These are phyloP conservation scores for Magnaporthiopsis incrustans DNA, from an alignment of 2,329 filamentous ascomycete genomes.

Conservation along the genomic window DNA sequence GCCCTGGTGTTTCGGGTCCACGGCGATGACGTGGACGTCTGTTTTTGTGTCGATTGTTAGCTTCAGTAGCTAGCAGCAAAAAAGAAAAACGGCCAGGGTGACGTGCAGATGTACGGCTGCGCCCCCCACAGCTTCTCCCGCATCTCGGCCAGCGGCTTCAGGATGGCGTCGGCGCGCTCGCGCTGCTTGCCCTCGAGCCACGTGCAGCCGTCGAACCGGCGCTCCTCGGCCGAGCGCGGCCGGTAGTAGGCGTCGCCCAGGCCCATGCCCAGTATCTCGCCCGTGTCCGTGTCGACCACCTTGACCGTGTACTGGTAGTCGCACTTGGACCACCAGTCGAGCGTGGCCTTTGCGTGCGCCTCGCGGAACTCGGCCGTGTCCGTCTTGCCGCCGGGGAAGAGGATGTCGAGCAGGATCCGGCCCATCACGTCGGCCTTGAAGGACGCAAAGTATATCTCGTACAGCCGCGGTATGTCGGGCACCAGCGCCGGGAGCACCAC, in stretches of 20 bases:
- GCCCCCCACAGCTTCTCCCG: constrained; percentile 32
- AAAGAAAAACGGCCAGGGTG: no score
- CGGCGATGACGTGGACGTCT: constrained; percentile 35
- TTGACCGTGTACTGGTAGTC: constrained; percentile 38
- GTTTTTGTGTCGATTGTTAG: background rate
- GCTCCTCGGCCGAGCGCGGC: constrained; percentile 30
- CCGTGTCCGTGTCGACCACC: constrained; percentile 33
- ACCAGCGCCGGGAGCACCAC: constrained; percentile 36
- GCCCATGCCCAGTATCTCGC: constrained; percentile 37
- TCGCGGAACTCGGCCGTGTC: constrained; percentile 31
- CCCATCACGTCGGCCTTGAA: constrained; percentile 31
- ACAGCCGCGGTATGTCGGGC: constrained; percentile 36
- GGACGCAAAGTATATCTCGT: constrained; percentile 38
- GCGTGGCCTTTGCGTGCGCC: constrained; percentile 31
- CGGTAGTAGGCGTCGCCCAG: constrained; percentile 34
- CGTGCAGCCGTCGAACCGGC: constrained; percentile 33
- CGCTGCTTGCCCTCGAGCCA: constrained; percentile 37
- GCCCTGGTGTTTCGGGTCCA: constrained; percentile 34
- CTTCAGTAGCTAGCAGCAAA: no score
- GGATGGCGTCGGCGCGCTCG: constrained; percentile 33
- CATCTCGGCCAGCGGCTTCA: constrained; percentile 32
- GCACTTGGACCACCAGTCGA: constrained; percentile 29
- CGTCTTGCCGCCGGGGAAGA: constrained; percentile 27
- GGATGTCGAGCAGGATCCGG: constrained; percentile 30
- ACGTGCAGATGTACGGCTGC: constrained; percentile 30